phyloP scores from a whole-genome alignment of 2,329 filamentous ascomycete genomes.

The Dissoconium aciculare region DNA sequence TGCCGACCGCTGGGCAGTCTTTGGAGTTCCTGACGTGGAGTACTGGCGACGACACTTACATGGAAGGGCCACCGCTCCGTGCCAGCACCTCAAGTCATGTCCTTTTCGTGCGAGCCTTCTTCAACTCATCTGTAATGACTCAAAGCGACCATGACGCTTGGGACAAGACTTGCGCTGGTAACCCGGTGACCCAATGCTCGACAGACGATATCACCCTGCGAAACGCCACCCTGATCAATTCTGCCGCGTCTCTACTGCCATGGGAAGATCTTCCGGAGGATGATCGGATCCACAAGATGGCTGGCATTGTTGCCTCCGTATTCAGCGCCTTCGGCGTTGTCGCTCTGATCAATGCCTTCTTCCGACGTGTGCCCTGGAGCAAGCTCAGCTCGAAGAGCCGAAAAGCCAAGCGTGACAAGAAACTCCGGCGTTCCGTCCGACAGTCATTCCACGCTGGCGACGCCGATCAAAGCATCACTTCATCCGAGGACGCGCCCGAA shows the following conservation, averaged over 20 bases:
- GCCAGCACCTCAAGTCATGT: conserved; percentile 26
- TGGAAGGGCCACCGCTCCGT: conserved; percentile 28
- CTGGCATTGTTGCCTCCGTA: conserved; percentile 10
- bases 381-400: conserved; percentile 4
- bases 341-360: conserved; percentile 9
- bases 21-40: conserved; percentile 33
- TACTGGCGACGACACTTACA: conserved; percentile 30
- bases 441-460: too few relatives aligned
- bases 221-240: conserved; percentile 5
- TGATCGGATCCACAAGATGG: conserved; percentile 4
- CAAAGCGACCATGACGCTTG: conserved; percentile 7
- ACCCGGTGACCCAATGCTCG: conserved; percentile 6
- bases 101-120: conserved; percentile 31
- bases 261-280: conserved; percentile 5
- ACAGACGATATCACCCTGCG: conserved; percentile 7
- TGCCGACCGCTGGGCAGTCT: conserved; percentile 28
- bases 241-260: conserved; percentile 1
- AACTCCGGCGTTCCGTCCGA: too few relatives aligned
- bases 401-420: too few relatives aligned
- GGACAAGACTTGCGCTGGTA: too few relatives aligned
- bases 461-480: too few relatives aligned
- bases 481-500: too few relatives aligned
- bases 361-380: conserved; percentile 10
- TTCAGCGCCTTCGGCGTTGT: conserved; percentile 11
- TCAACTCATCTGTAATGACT: conserved; percentile 32